Evolutionary conservation across 345 rosid genomes (phyloP).

Genomic region (Gossypium raimondii): DNA sequence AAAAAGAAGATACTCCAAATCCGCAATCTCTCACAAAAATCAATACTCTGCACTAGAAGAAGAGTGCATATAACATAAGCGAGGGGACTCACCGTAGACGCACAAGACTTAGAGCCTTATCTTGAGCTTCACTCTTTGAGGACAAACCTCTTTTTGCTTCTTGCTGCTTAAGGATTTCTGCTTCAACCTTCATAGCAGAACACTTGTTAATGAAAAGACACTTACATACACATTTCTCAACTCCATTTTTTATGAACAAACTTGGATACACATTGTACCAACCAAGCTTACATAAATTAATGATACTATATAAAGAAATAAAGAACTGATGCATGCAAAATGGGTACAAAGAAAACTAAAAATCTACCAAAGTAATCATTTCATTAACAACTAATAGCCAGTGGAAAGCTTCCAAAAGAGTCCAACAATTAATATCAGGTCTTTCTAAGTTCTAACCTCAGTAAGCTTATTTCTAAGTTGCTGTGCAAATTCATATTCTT

Average conservation of each 20-base stretch:
- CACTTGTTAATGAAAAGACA: constrained; percentile 13
- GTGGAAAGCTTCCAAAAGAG: not conserved
- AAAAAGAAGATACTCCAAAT: not conserved
- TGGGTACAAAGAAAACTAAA: not conserved
- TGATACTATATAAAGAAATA: not conserved
- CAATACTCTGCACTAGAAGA: not conserved
- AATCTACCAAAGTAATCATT: not conserved
- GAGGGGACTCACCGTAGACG: constrained; percentile 56
- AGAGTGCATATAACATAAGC: not conserved
- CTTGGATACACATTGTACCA: not conserved
- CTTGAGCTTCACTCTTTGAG: constrained; percentile 94
- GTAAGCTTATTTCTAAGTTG: constrained; percentile 78
- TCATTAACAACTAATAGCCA: not conserved
- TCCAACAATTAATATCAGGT: not conserved
- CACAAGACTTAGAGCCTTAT: constrained; percentile 68
- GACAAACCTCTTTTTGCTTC: constrained; percentile 75
- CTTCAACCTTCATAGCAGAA: constrained; percentile 68
- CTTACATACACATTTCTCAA: not conserved
- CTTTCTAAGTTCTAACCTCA: constrained; percentile 46
- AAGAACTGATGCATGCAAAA: not conserved
- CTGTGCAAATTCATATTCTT: constrained; percentile 81
- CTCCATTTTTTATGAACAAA: constrained; percentile 11
- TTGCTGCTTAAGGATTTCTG: constrained; percentile 57
- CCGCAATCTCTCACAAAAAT: not conserved
- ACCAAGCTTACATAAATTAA: constrained; percentile 7